Evolutionary conservation across 2,329 filamentous ascomycete genomes (phyloP).

Genomic region (Diaporthe sp.): DNA sequence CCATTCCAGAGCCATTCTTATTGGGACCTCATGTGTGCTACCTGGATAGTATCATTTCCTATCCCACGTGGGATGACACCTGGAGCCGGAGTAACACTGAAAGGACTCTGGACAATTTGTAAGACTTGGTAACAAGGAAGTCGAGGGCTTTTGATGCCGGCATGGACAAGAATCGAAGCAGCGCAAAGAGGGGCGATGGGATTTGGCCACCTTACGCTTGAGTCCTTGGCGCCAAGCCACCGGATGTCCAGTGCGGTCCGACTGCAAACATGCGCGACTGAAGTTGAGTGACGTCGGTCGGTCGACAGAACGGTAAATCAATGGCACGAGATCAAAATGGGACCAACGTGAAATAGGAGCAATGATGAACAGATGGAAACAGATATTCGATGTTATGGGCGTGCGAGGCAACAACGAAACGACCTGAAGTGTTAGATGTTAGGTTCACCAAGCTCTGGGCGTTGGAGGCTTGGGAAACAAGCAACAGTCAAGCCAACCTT

Average conservation of each 20-base stretch:
- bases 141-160: neutral
- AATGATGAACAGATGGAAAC: neutral
- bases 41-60: neutral
- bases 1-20: neutral
- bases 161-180: neutral
- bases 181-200: neutral
- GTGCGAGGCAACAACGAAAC: neutral
- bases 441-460: neutral
- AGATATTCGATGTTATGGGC: neutral
- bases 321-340: neutral
- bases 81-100: neutral
- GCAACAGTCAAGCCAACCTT: conserved; percentile 10
- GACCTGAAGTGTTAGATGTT: neutral
- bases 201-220: neutral
- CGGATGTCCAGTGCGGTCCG: neutral
- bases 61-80: neutral
- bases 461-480: conserved; percentile 6
- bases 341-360: neutral
- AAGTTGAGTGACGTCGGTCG: neutral
- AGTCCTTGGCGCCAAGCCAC: neutral
- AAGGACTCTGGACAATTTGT: neutral
- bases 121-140: neutral
- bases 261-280: neutral
- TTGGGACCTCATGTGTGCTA: neutral
- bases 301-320: neutral